Base-by-base conservation (phyloP, 495 filamentous ascomycete genomes). In the Aspergillus saccharolyticus region DNA sequence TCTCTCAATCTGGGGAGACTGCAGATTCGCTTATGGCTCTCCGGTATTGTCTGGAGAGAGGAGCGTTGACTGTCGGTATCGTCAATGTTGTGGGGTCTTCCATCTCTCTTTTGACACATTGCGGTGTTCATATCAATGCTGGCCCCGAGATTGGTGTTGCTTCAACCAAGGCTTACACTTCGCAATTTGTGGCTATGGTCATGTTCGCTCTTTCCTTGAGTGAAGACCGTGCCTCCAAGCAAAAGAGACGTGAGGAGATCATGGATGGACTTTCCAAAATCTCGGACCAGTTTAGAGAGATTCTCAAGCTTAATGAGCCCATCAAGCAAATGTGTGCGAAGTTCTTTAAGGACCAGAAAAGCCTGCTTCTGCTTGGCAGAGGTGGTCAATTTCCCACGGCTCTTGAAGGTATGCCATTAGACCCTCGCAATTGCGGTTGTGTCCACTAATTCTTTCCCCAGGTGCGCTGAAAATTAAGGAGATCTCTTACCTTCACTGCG, bases 71-170 rank as follows among this genome's bases (percentile, higher is more conserved):
- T 39, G 94, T 98, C 56, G 94, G 94, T 77, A 89, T 97, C 65
- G 94, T 98, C 68, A 98, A 98, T 75, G 89, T 94, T 59, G 94
- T 98, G 56, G 94, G 94, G 47, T 98, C 94, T 20, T 96, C 92
- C 54, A 98, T 98, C 73, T 98, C 94, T 10, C 87, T 97, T 54
- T 84, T 98, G 50, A 97, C 95, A 33, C 94, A 98, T 83, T 98
- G 94, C 66, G 94, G 94, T 89, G 94, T 98, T 43, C 94, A 98
- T 80, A 96, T 98, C 75, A 98, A 98, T 73, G 94, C 94, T 57
- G 94, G 94, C 17, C 94, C 94, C 51, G 94, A 98, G 75, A 98
- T 98, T 60, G 94, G 94, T 85, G 94, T 98, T 52, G 94, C 94
- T 39, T 97, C 92, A 44, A 98, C 94, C 67, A 98, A 98, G 80